phyloP scores from a whole-genome alignment of 345 rosid species.

The Rhizophora apiculata region DNA sequence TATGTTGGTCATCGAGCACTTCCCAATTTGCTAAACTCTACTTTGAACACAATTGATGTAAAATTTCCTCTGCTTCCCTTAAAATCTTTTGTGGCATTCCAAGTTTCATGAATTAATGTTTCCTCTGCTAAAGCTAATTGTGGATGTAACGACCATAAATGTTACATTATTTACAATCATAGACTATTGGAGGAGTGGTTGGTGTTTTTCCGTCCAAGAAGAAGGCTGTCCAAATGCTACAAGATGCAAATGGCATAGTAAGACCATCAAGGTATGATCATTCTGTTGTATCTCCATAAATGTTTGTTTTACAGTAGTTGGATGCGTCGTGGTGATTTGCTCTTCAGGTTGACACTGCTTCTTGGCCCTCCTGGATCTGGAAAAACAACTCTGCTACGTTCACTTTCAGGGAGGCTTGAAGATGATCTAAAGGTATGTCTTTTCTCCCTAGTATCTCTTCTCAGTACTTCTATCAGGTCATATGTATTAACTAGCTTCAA shows the following conservation, averaged over 20 bases:
- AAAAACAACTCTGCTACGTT: constrained; percentile 6
- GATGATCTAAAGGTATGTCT: not conserved
- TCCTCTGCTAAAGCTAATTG: too few relatives aligned
- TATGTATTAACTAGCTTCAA: not conserved
- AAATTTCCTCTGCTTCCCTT: not conserved
- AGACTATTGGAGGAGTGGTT: constrained; percentile 26
- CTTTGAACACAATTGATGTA: constrained; percentile 39
- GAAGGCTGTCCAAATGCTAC: constrained; percentile 34
- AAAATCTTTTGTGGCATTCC: too few relatives aligned
- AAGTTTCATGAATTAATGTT: too few relatives aligned
- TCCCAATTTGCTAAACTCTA: constrained; percentile 36
- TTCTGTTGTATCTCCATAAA: not conserved
- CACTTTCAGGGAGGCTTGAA: constrained; percentile 1
- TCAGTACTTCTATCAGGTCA: not conserved
- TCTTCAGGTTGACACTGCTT: constrained; percentile 4
- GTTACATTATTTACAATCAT: not conserved
- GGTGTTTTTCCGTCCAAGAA: constrained; percentile 39
- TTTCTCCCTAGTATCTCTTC: not conserved
- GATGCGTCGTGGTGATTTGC: not conserved
- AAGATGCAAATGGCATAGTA: constrained; percentile 33
- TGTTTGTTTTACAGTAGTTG: not conserved
- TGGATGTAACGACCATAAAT: not conserved
- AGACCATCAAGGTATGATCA: constrained; percentile 38
- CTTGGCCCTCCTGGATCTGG: constrained; percentile 10
- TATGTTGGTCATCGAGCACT: constrained; percentile 43